Conservation (phyloP, 2,329 filamentous ascomycete genomes). For the Talaromyces sp. region DNA sequence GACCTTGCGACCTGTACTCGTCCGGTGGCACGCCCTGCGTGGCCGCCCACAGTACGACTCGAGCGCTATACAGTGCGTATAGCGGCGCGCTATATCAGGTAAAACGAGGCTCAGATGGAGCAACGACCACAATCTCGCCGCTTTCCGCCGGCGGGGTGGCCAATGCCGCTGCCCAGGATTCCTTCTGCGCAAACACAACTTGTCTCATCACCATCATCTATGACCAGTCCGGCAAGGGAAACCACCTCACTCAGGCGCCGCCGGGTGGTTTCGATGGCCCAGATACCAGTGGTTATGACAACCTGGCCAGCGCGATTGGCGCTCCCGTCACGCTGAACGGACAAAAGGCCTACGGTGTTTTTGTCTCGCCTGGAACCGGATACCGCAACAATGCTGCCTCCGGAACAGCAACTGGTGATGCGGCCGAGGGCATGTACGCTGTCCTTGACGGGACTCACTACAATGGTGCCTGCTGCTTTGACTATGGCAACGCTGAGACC, state of each 20-base stretch:
- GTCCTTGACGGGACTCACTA: slow-evolving; percentile 10
- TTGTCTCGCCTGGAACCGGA: slow-evolving; percentile 7
- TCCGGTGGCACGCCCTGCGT: slow-evolving; percentile 8
- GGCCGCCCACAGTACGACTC: slow-evolving; percentile 8
- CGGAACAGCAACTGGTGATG: slow-evolving; percentile 3
- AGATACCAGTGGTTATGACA: slow-evolving; percentile 1
- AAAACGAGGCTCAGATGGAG: slow-evolving; percentile 2
- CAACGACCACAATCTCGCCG: slow-evolving; percentile 5
- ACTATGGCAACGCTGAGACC: slow-evolving; percentile 10
- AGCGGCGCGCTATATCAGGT: slow-evolving; percentile 5
- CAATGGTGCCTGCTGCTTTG: slow-evolving; percentile 7
- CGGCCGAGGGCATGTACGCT: slow-evolving; percentile 6
- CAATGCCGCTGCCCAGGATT: slow-evolving; percentile 4
- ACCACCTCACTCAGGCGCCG: slow-evolving; percentile 4
- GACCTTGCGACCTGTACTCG: slow-evolving; percentile 7
- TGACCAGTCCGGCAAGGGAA: slow-evolving; percentile 8
- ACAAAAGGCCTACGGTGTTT: slow-evolving; percentile 8
- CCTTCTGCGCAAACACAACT: slow-evolving; percentile 6
- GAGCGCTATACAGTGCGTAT: slow-evolving; percentile 3
- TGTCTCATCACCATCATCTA: slow-evolving; percentile 10
- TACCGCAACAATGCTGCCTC: slow-evolving; percentile 4
- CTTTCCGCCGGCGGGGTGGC: slow-evolving; percentile 7
- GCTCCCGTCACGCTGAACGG: slow-evolving; percentile 9
- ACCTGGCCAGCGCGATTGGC: slow-evolving; percentile 7
- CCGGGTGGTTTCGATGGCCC: slow-evolving; percentile 1